Percentiles rank a stretch among this genome's conserved stretches.
Conservation (phyloP, 1,139 yeast genomes). For the Kurtzmaniella quercitrusa region DNA sequence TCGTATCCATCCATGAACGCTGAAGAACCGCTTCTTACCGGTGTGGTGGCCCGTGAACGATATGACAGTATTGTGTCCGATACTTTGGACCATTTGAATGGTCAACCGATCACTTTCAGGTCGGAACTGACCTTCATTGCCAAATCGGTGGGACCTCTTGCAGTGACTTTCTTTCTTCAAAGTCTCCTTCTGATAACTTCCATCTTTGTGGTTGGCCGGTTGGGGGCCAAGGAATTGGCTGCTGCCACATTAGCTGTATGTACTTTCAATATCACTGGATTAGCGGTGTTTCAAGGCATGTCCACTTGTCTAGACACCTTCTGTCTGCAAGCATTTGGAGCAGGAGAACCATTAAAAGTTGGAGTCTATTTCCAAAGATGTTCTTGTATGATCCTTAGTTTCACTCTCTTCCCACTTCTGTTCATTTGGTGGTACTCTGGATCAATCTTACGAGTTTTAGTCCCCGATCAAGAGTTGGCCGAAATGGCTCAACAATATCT, state of each 20-base stretch:
- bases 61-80: constrained; percentile 16
- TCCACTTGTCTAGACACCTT: constrained; percentile 52
- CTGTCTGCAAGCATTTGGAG: constrained; percentile 51
- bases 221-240: constrained; percentile 44
- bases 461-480: constrained; percentile 30
- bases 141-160: constrained; percentile 39
- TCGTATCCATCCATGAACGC: constrained; percentile 20
- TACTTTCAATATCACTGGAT: constrained; percentile 45
- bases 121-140: constrained; percentile 28
- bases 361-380: constrained; percentile 40
- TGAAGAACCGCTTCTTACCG: constrained; percentile 28
- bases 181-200: constrained; percentile 46
- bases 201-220: constrained; percentile 44
- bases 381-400: constrained; percentile 28
- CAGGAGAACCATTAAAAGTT: constrained; percentile 28
- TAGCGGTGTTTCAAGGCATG: constrained; percentile 49
- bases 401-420: constrained; percentile 29
- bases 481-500: constrained; percentile 28
- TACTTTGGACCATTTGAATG: constrained; percentile 8
- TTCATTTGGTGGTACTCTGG: constrained; percentile 40
- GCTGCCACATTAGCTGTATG: constrained; percentile 48
- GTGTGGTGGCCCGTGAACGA: constrained; percentile 18
- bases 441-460: constrained; percentile 19
- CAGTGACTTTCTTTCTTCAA: constrained; percentile 47
- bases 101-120: constrained; percentile 7